These are phyloP conservation scores for Saccharomycopsis vini DNA, from an alignment of 805 yeast genomes.

Conservation along the genomic window DNA sequence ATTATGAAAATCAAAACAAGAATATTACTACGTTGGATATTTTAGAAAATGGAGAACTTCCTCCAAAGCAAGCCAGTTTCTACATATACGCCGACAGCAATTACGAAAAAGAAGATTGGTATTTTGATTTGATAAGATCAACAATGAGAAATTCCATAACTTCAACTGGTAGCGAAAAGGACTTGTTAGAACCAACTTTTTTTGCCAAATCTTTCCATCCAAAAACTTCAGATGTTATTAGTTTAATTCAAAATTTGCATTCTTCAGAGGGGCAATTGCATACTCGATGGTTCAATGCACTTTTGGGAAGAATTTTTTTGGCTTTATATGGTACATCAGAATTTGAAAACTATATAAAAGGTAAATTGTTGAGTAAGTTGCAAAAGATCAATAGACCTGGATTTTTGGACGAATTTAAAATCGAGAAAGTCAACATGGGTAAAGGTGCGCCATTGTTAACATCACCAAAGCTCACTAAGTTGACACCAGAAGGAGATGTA, in stretches of 20 bases:
- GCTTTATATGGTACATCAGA: slow-evolving; percentile 64
- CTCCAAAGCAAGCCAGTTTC: slow-evolving; percentile 33
- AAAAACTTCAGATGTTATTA: slow-evolving; percentile 60
- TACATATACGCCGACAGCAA: slow-evolving; percentile 73
- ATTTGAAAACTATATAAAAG: slow-evolving; percentile 48
- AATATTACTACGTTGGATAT: slow-evolving; percentile 18
- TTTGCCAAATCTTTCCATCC: slow-evolving; percentile 70
- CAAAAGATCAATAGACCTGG: slow-evolving; percentile 79
- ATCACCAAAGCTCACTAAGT: slow-evolving; percentile 54
- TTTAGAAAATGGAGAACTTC: slow-evolving; percentile 21
- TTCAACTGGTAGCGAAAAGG: slow-evolving; percentile 21
- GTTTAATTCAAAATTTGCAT: slow-evolving; percentile 66
- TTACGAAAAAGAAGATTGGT: slow-evolving; percentile 87
- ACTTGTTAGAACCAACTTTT: slow-evolving; percentile 44
- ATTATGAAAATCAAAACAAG: slow-evolving; percentile 7
- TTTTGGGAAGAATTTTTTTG: slow-evolving; percentile 74
- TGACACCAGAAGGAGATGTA: slow-evolving; percentile 75
- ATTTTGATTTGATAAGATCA: slow-evolving; percentile 74
- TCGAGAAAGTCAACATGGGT: slow-evolving; percentile 68
- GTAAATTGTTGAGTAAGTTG: slow-evolving; percentile 60
- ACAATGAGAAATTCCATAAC: slow-evolving; percentile 37
- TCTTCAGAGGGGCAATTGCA: slow-evolving; percentile 77
- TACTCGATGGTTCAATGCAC: slow-evolving; percentile 85
- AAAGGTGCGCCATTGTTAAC: slow-evolving; percentile 72
- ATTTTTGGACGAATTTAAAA: slow-evolving; percentile 73